These are phyloP conservation scores for Bipolaris oryzae DNA, from an alignment of 2,329 filamentous ascomycete species.

Conservation along the genomic window DNA sequence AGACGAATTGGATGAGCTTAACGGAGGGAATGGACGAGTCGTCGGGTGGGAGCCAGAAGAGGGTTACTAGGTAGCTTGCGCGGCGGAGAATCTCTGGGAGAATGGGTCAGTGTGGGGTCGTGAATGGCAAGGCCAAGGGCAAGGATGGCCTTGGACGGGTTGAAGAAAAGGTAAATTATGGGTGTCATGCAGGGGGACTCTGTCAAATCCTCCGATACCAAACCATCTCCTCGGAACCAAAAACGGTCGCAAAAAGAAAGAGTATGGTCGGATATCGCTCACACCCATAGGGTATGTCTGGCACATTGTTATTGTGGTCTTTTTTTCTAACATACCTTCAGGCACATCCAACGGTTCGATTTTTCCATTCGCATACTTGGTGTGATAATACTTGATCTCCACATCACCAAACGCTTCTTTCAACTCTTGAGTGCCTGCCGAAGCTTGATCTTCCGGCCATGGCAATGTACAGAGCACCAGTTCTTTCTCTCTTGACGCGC, in stretches of 20 bases:
- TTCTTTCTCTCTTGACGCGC: constrained; percentile 38
- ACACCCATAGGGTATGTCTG: not conserved
- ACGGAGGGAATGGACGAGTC: constrained; percentile 48
- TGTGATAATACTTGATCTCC: constrained; percentile 38
- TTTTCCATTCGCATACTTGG: constrained; percentile 44
- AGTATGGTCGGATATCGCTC: not conserved
- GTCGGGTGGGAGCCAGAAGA: constrained; percentile 53
- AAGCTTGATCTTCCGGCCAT: constrained; percentile 40
- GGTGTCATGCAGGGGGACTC: not conserved
- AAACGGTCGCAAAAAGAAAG: not conserved
- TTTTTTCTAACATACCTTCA: constrained; percentile 39
- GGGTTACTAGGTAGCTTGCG: constrained; percentile 56
- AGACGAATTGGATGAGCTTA: constrained; percentile 62
- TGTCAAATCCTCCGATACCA: not conserved
- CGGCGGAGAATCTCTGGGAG: constrained; percentile 48
- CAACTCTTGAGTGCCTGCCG: constrained; percentile 31
- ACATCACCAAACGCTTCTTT: constrained; percentile 40
- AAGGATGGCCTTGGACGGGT: not conserved
- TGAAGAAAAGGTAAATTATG: not conserved
- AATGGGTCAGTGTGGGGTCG: not conserved
- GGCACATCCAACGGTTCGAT: constrained; percentile 47
- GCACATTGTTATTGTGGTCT: not conserved
- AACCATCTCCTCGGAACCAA: not conserved
- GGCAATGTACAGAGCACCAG: constrained; percentile 53
- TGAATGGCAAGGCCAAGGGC: no score